These are phyloP conservation scores for Flueggea neowawraea DNA, from an alignment of 441 rosid genomes.

Conservation along the genomic window DNA sequence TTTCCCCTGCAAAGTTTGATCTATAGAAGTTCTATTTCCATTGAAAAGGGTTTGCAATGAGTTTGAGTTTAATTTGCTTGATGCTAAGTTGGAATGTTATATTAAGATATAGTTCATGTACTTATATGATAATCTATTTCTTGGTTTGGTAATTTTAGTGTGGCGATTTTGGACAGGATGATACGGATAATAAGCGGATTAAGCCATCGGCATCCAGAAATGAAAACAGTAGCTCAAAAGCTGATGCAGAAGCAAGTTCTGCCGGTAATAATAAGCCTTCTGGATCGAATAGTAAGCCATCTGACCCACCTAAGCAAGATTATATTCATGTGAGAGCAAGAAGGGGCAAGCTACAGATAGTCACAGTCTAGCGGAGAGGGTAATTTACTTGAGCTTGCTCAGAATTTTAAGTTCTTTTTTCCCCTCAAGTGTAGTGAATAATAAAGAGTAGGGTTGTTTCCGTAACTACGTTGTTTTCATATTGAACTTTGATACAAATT, in stretches of 20 bases:
- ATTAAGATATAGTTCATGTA: too few species aligned
- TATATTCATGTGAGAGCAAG: slow-evolving; percentile 76
- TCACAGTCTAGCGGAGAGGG: slow-evolving; percentile 86
- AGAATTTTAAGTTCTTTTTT: background rate
- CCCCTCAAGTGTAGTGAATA: too few species aligned
- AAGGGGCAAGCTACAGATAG: slow-evolving; percentile 94
- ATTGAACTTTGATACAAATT: background rate
- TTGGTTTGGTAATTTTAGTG: background rate
- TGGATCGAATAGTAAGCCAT: slow-evolving; percentile 49
- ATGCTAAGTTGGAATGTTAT: too few species aligned
- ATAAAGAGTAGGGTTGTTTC: too few species aligned
- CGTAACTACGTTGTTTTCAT: too few species aligned
- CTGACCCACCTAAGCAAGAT: slow-evolving; percentile 67
- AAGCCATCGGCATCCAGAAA: slow-evolving; percentile 41
- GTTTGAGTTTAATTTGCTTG: too few species aligned
- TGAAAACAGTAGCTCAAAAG: slow-evolving; percentile 43
- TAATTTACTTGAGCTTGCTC: slow-evolving; percentile 27
- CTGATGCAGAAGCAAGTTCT: slow-evolving; percentile 64
- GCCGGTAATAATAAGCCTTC: slow-evolving; percentile 46
- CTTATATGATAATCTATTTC: background rate
- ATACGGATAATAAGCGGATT: slow-evolving; percentile 51
- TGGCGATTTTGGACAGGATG: slow-evolving; percentile 41
- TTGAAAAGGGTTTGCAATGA: too few species aligned
- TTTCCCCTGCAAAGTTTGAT: too few species aligned
- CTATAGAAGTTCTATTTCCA: too few species aligned